Percentiles rank a stretch among this genome's conserved stretches.
These are phyloP conservation scores for Fusarium lyarnte DNA, from an alignment of 2,329 filamentous ascomycete species.

Conservation along the genomic window DNA sequence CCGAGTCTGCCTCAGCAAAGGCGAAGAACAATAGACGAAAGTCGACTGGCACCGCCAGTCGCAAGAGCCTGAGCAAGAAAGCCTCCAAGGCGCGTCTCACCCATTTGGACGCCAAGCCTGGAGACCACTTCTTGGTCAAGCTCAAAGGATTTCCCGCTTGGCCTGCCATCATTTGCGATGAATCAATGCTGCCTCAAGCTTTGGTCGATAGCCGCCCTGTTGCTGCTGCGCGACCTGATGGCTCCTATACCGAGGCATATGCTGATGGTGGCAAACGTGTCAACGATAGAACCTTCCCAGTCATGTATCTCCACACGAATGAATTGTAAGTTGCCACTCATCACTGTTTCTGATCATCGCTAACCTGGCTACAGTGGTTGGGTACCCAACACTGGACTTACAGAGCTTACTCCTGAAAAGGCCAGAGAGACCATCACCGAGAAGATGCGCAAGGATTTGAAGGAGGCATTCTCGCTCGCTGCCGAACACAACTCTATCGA, in stretches of 20 bases:
- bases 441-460: slow-evolving; percentile 83
- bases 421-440: slow-evolving; percentile 74
- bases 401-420: slow-evolving; percentile 77
- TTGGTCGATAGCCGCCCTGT: slow-evolving; percentile 84
- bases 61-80: slow-evolving; percentile 87
- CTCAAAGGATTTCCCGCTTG: slow-evolving; percentile 95
- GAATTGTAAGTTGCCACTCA: slow-evolving; percentile 81
- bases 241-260: slow-evolving; percentile 87
- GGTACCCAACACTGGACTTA: slow-evolving; percentile 86
- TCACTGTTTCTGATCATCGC: background rate
- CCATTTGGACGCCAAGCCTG: slow-evolving; percentile 84
- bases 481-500: slow-evolving; percentile 79
- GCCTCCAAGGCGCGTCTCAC: slow-evolving; percentile 77
- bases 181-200: slow-evolving; percentile 87
- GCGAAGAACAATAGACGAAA: slow-evolving; percentile 72
- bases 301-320: slow-evolving; percentile 95
- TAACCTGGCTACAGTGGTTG: slow-evolving; percentile 72
- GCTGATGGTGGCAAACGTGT: slow-evolving; percentile 87
- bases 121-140: slow-evolving; percentile 91
- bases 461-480: slow-evolving; percentile 82
- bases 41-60: slow-evolving; percentile 75
- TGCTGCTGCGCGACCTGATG: slow-evolving; percentile 82
- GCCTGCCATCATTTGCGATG: slow-evolving; percentile 94
- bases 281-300: slow-evolving; percentile 85
- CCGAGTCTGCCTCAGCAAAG: slow-evolving; percentile 47